Evolutionary conservation across 2,329 filamentous ascomycete species (phyloP), one percentile per base, ranked within the genome.

Genomic region (Tolypocladium amazonense): DNA sequence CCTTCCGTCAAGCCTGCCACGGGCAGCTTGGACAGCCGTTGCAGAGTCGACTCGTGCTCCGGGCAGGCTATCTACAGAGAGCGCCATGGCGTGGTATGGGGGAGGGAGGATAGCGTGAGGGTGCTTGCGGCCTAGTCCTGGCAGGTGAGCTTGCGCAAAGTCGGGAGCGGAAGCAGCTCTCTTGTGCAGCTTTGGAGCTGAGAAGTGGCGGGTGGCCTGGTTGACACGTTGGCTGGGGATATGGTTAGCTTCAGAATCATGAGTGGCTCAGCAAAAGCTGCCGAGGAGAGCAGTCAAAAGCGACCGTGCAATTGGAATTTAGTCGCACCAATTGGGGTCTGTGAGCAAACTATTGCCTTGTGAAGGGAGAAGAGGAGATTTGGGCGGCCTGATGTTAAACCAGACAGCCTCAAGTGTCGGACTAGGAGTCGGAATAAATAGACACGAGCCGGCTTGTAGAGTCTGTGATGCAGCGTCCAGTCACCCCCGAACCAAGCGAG

Each of bases 141-240:
- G 54, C 5, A 52, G 14, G 20, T 39, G 59, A 25, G 59, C 61
- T 25, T 62, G 71, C 11, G 73, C 68, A 58, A 79, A 76, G 60
- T 77, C 73, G 14, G 80, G 79, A 8, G 79, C 80, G 11, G 80
- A 82, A 23, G 75, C 74, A 3, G 79, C 75, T 60, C 80, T 71
- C 65, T 81, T 82, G 66, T 83, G 80, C 41, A 70, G 66, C 56
- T 67, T 73, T 1, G 68, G 64, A 59, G 67, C 56, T 50, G 65
- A 58, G 58, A 64, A 62, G 35, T 62, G 57, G 37, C 58, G 60
- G 41, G 57, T 53, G 35, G 60, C n/a, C 14, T 47, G 56, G n/a
- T 6, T 47, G 20, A 50, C 39, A 4, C 56, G 55, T 60, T 35
- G 62, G 55, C 43, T 65, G 57, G 35, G 61, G 57, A 53, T 69